Conservation (phyloP, 2,329 filamentous ascomycete species). For the Microthyrium microscopicum region DNA sequence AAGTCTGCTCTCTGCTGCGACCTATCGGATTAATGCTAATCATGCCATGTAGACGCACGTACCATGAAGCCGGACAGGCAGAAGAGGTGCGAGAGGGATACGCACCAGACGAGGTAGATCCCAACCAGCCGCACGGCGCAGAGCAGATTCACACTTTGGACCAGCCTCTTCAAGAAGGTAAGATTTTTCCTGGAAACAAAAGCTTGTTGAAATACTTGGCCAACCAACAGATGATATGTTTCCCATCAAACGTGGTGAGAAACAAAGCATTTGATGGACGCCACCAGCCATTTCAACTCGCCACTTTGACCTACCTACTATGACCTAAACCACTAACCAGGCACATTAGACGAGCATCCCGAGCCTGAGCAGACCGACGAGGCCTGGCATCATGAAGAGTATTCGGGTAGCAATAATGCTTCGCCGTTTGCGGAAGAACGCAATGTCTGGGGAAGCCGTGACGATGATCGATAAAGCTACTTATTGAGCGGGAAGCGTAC, state of each 20-base stretch:
- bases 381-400: conserved; percentile 11
- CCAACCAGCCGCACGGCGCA: conserved; percentile 23
- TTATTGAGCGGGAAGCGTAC: too few species aligned
- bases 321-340: too few species aligned
- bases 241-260: too few species aligned
- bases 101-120: conserved; percentile 26
- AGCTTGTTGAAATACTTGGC: conserved; percentile 18
- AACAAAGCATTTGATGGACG: too few species aligned
- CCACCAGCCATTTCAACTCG: too few species aligned
- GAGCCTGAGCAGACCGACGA: conserved; percentile 11
- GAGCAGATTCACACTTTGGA: conserved; percentile 28
- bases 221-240: conserved; percentile 19
- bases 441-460: conserved; percentile 20
- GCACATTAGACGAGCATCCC: too few species aligned
- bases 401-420: conserved; percentile 9
- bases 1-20: conserved; percentile 16
- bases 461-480: too few species aligned
- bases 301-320: too few species aligned
- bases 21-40: not conserved
- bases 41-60: conserved; percentile 24
- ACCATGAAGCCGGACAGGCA: conserved; percentile 27
- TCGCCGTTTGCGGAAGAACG: conserved; percentile 26
- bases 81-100: conserved; percentile 39
- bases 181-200: conserved; percentile 20
- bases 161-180: conserved; percentile 26